Evolutionary conservation across 1,284 basidiomycete genomes (phyloP), one percentile per base, ranked within the genome.

Genomic region (Cryptococcus amylolentus): DNA sequence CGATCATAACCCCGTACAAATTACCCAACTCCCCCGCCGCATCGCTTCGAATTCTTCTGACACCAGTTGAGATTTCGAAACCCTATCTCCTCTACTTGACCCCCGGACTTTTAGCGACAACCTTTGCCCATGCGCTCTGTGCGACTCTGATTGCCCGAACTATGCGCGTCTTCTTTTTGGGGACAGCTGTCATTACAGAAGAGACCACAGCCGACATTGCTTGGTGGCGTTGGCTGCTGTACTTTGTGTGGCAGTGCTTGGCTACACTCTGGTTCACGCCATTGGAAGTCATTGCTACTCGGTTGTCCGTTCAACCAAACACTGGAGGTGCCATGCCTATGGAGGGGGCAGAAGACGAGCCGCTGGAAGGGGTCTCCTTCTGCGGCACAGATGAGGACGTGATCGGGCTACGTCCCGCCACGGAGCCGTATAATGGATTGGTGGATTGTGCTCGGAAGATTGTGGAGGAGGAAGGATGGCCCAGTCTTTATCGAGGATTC

Each of bases 1-100:
- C 90, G 2, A 88, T 94, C 66, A 91, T 89, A 27, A 94, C 91
- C 0, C 90, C 91, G 0, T 86, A 89, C 77, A 86, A 83, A 65
- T 80, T 94, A 23, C 84, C 88, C 1, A 81, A 86, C 67, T 79
- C 82, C 43, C 80, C 83, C 1, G 71, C 82, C 45, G 80, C 83
- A 62, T 84, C 88, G 13, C 77, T 92, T 16, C 85, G 86, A 35
- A 78, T 87, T 55, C 81, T 94, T 20, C 80, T 94, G 52, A 91
- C 91, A 4, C 86, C 88, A 5, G 89, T 88, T 16, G 91, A 94
- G 74, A 85, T 86, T 45, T 82, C 84, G 40, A 82, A 82, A 26
- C 91, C 90, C 3, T 89, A 87, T 86, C 81, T 86, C 31, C 77
- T 94, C 40, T 94, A 91, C 75, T 70, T 88, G 50, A 91, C 90